These are phyloP conservation scores for Exserohilum rostratum DNA, from an alignment of 2,329 filamentous ascomycete genomes.

Conservation along the genomic window DNA sequence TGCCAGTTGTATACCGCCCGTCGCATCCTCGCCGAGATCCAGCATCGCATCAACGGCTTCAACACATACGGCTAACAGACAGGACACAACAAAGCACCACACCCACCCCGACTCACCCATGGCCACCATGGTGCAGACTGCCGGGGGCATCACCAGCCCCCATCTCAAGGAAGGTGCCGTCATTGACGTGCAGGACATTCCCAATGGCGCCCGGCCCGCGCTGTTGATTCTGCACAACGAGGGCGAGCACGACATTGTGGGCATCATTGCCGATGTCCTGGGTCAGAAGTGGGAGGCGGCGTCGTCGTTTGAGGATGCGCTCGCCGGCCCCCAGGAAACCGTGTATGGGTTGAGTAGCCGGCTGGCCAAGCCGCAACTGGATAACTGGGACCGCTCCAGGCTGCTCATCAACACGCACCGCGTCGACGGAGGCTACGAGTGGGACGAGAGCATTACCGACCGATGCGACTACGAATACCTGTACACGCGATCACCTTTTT, in stretches of 20 bases:
- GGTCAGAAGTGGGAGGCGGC: constrained; percentile 73
- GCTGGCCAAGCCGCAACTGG: constrained; percentile 64
- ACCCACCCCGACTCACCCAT: constrained; percentile 35
- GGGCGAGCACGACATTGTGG: constrained; percentile 75
- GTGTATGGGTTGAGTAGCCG: constrained; percentile 70
- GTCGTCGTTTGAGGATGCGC: constrained; percentile 61
- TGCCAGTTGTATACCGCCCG: constrained; percentile 48
- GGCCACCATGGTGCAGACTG: constrained; percentile 48
- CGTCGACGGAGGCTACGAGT: constrained; percentile 66
- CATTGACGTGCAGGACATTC: constrained; percentile 45
- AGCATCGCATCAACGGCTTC: constrained; percentile 52
- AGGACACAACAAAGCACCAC: constrained; percentile 13
- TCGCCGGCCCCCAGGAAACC: constrained; percentile 63
- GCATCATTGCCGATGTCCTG: constrained; percentile 77
- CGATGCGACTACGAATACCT: constrained; percentile 85
- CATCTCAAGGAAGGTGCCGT: constrained; percentile 42
- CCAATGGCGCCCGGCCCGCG: constrained; percentile 44
- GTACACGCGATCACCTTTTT: constrained; percentile 74
- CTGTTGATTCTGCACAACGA: constrained; percentile 68
- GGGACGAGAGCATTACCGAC: constrained; percentile 68
- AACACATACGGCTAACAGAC: constrained; percentile 48
- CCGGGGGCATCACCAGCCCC: constrained; percentile 34
- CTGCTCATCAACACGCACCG: constrained; percentile 79
- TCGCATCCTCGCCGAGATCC: constrained; percentile 48
- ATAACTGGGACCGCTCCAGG: constrained; percentile 63